Base-by-base conservation (phyloP, 257 asterid genomes). In the Capsicum rhomboideum region DNA sequence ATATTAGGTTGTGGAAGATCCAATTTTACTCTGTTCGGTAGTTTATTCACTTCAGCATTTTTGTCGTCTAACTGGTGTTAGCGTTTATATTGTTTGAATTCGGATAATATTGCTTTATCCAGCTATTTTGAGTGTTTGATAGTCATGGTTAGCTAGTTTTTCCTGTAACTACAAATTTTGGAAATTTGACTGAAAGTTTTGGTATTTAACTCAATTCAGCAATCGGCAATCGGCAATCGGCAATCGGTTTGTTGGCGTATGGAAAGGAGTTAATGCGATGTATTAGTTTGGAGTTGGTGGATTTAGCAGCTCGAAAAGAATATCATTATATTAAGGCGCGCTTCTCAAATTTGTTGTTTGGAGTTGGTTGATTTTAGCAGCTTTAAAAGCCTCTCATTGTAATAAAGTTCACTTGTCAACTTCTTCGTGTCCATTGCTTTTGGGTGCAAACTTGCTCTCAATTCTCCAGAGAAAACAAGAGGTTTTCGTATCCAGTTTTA, bases 101-200 rank as follows among this genome's bases (percentile, higher is more conserved):
- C 49, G 37, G 58, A 21, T 80, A 55, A 12, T 44, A 58, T 40
- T 75, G 34, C 49, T 69, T 42, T 78, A 77, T 69, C 82, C 58
- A 34, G 83, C 75, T 80, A 52, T 42, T 44, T 80, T 3, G 21
- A 40, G 42, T 63, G 71, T 37, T 21, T 56, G 74, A 59, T 55
- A 21, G 9, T 54, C 28, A 21, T 40, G n/a, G 53, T 34, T n/a
- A 10, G n/a, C 11, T 80, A 11, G 37, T 81, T 81, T 23, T 8
- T 44, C 49, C 13, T 46, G 11, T 11, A 74, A 29, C 28, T 67
- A 26, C 55, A 64, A 67, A 21, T 37, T 5, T 29, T 67, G 72
- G 58, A 42, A 23, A 16, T 8, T 23, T 56, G 54, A 9, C 58
- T 80, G 91, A 86, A 72, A 31, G 83, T 86, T 83, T 79, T 74